Percentiles rank a stretch among this genome's conserved stretches.
Evolutionary conservation across 176 grass and related monocot genomes (phyloP).

Genomic region (Avena atlantica): DNA sequence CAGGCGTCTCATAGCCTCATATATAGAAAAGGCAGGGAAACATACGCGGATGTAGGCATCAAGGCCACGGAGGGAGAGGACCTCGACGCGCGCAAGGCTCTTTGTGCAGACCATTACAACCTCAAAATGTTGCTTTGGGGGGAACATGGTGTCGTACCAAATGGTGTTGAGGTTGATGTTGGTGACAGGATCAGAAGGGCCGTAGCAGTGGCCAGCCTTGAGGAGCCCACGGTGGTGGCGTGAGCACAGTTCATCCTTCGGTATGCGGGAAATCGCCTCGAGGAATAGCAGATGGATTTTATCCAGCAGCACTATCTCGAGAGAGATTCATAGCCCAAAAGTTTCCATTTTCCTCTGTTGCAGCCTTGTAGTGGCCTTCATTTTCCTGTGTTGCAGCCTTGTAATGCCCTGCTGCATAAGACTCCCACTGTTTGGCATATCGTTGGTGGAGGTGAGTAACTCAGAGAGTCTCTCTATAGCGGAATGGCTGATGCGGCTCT

Average conservation of each 20-base stretch:
- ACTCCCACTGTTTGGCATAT: not conserved
- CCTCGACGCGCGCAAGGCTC: not conserved
- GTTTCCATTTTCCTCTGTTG: not conserved
- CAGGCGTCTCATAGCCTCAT: slow-evolving; percentile 31
- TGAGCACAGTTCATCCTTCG: not conserved
- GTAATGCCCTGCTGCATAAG: not conserved
- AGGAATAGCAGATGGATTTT: slow-evolving; percentile 20
- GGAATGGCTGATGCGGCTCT: not conserved
- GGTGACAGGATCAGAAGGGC: slow-evolving; percentile 27
- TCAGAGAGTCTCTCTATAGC: not conserved
- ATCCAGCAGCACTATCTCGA: slow-evolving; percentile 12
- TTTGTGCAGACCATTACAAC: slow-evolving; percentile 11
- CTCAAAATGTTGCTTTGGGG: not conserved
- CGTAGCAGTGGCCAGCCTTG: slow-evolving; percentile 40
- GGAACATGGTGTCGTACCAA: slow-evolving; percentile 9
- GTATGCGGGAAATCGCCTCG: not conserved
- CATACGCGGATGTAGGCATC: not conserved
- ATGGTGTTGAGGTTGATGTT: slow-evolving; percentile 27
- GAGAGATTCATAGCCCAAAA: not conserved
- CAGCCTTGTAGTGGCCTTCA: not conserved
- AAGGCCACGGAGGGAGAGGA: slow-evolving; percentile 6
- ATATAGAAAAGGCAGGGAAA: not conserved
- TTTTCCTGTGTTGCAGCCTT: not conserved
- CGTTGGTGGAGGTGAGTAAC: not conserved
- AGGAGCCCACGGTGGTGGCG: slow-evolving; percentile 23